Evolutionary conservation across 2,329 filamentous ascomycete species (phyloP), one percentile per base, ranked within the genome.

Genomic region (Lasiodiplodia citricola): DNA sequence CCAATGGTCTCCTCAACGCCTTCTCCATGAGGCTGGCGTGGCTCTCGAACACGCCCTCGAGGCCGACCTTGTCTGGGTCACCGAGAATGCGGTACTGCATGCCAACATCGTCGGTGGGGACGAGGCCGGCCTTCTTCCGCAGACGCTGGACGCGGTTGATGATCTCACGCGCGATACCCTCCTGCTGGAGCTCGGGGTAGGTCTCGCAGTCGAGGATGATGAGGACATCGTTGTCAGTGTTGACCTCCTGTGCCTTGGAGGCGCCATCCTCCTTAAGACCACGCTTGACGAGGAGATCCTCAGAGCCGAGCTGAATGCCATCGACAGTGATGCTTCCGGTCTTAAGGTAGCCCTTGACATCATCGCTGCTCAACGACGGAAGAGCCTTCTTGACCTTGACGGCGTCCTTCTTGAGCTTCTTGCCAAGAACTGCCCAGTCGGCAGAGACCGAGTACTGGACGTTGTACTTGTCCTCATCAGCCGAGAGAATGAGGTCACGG

Each of bases 371-470:
- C 60, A 99, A 84, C 50, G 83, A 85, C 6, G 94, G 94, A 56
- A 99, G 83, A 2, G 92, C 94, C 82, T 95, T 96, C 85, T 96
- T 96, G 73, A 98, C 94, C 78, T 91, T 93, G 72, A 90, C 89
- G 72, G 94, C 92, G 75, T 97, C 94, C 82, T 97, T 97, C 86
- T 97, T 97, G 74, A 98, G 87, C 84, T 98, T 98, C 87, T 97
- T 97, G 72, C 96, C 96, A 18, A 99, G 86, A 2, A 92, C 91
- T 16, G 96, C 94, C 91, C 96, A 97, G 80, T 99, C 96, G 8
- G 94, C 94, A 50, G 88, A 89, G 18, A 95, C 93, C 70, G 92
- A 93, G 82, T 97, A 97, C 77, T 96, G 91, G 56, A 99, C 94
- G 67, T 94, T 92, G 83, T 97, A 97, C 78, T 91, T 92, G 67